phyloP scores from a whole-genome alignment of 1,284 basidiomycete species.

The Trametes polyzona region DNA sequence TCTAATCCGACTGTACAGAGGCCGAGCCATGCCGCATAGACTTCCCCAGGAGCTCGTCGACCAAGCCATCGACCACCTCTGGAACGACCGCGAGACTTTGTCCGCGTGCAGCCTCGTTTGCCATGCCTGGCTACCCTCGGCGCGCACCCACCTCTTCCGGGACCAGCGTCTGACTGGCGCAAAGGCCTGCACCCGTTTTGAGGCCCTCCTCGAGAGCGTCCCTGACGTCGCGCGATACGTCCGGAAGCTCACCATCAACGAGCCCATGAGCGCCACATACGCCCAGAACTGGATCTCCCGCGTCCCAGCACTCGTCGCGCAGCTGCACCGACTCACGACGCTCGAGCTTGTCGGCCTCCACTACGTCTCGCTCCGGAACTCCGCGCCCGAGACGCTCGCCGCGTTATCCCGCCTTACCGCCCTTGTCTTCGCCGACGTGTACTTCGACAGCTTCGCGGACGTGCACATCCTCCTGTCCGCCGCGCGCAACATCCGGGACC shows the following conservation, averaged over 20 bases:
- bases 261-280: conserved; percentile 19
- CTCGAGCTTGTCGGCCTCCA: conserved; percentile 24
- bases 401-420: conserved; percentile 16
- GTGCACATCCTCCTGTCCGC: conserved; percentile 22
- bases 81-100: conserved; percentile 37
- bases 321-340: conserved; percentile 16
- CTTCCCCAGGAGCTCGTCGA: conserved; percentile 39
- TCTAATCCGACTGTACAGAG: background rate
- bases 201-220: conserved; percentile 17
- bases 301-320: conserved; percentile 17
- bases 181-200: conserved; percentile 21
- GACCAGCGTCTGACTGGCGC: conserved; percentile 16
- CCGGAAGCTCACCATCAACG: conserved; percentile 22
- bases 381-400: conserved; percentile 6
- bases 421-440: conserved; percentile 26
- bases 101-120: conserved; percentile 39
- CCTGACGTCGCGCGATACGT: conserved; percentile 17
- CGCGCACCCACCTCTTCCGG: conserved; percentile 41
- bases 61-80: conserved; percentile 39
- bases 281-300: conserved; percentile 23
- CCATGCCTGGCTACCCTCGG: conserved; percentile 38
- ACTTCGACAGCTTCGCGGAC: conserved; percentile 25
- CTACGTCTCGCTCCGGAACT: conserved; percentile 22
- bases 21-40: conserved; percentile 6
- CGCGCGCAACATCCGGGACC: conserved; percentile 12